These are phyloP conservation scores for Basidiobolus meristosporus DNA, from an alignment of 371 early-diverging fungal species.

Conservation along the genomic window DNA sequence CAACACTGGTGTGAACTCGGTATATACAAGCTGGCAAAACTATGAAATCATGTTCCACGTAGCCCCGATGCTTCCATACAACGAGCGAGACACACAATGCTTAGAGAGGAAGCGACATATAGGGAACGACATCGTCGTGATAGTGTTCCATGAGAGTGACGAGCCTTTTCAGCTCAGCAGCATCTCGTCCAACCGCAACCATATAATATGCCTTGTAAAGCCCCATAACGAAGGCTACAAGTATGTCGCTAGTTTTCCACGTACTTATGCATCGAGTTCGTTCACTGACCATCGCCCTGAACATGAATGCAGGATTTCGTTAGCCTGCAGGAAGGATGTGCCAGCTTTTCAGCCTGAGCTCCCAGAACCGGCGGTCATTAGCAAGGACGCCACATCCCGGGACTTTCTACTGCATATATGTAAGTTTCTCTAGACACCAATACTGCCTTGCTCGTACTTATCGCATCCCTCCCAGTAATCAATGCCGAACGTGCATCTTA, in stretches of 20 bases:
- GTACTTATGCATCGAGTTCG: too few species aligned
- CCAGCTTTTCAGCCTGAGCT: not conserved
- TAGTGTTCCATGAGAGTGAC: not conserved
- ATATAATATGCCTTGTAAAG: too few species aligned
- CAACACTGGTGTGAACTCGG: not conserved
- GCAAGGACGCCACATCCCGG: not conserved
- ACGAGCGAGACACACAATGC: not conserved
- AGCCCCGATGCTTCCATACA: not conserved
- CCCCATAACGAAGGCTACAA: too few species aligned
- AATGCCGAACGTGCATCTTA: not conserved
- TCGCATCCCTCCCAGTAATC: too few species aligned
- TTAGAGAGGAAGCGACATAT: not conserved
- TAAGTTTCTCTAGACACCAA: not conserved
- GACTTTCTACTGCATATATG: not conserved
- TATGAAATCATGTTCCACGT: constrained; percentile 1
- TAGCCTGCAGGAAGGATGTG: not conserved
- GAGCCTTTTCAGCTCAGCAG: too few species aligned
- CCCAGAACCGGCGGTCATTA: constrained; percentile 1
- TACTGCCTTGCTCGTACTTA: too few species aligned
- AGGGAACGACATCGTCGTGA: not conserved
- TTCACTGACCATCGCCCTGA: too few species aligned
- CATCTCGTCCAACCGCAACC: too few species aligned
- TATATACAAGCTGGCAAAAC: not conserved
- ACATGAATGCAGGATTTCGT: not conserved
- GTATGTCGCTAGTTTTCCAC: too few species aligned